phyloP scores from a whole-genome alignment of 345 rosid species.

The Eucalyptus sp. region DNA sequence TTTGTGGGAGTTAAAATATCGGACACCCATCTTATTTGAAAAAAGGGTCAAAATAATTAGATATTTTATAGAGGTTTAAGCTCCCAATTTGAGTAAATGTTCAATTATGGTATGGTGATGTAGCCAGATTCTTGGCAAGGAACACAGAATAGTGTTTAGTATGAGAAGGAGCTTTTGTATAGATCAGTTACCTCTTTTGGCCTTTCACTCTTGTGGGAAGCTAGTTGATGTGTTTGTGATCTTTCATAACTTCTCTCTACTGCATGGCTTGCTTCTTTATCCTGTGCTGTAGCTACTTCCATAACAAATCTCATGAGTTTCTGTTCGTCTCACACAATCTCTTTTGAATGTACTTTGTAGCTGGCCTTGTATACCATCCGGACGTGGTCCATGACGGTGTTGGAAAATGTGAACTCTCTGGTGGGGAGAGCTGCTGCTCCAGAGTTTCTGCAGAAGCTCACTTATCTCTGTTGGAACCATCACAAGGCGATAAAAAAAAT shows the following conservation, averaged over 20 bases:
- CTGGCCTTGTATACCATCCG: slow-evolving; percentile 89
- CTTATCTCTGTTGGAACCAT: slow-evolving; percentile 96
- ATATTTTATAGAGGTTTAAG: neutral
- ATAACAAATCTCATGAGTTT: neutral
- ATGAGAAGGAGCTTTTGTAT: neutral
- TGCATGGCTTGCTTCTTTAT: neutral
- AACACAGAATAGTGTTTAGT: neutral
- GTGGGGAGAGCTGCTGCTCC: slow-evolving; percentile 89
- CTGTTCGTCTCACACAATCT: neutral
- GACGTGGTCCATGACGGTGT: slow-evolving; percentile 95
- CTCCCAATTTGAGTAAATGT: neutral
- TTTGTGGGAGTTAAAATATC: neutral
- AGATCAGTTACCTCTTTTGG: neutral
- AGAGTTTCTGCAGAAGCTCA: slow-evolving; percentile 76
- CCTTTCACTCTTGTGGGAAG: neutral
- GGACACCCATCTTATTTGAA: neutral
- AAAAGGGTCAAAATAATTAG: neutral
- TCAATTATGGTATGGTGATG: neutral
- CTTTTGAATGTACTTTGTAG: slow-evolving; percentile 18
- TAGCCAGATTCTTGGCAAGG: neutral
- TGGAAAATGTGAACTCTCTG: slow-evolving; percentile 88
- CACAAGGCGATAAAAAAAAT: slow-evolving; percentile 79
- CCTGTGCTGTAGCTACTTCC: neutral
- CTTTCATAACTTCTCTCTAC: neutral
- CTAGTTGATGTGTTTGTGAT: neutral